A percentile compares a stretch with the other conserved stretches of the same genome.
Evolutionary conservation across 257 asterid species (phyloP).

Genomic region (Salvia miltiorrhiza): DNA sequence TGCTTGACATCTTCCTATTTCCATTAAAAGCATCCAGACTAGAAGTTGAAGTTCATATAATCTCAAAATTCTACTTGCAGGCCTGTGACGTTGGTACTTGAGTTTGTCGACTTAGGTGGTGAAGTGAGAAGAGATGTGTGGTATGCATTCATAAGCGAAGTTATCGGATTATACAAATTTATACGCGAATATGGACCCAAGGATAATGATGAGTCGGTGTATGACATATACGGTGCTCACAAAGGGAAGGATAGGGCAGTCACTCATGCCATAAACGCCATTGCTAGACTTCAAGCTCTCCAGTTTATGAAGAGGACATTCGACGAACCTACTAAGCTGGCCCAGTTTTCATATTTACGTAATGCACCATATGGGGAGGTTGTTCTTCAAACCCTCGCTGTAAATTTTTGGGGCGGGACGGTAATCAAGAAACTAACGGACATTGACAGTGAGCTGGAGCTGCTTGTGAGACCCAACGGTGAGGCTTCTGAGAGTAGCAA

Average conservation of each 20-base stretch:
- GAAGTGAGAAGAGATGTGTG: constrained; percentile 97
- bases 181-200: constrained; percentile 71
- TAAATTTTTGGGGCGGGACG: constrained; percentile 89
- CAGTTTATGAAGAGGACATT: constrained; percentile 63
- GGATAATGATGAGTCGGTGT: constrained; percentile 60
- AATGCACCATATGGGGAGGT: constrained; percentile 79
- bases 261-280: constrained; percentile 52
- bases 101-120: constrained; percentile 84
- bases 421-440: constrained; percentile 38
- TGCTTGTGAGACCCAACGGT: constrained; percentile 23
- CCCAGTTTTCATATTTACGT: constrained; percentile 64
- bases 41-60: neutral
- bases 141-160: constrained; percentile 77
- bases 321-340: constrained; percentile 85
- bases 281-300: constrained; percentile 89
- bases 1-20: constrained; percentile 1
- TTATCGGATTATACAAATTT: constrained; percentile 63
- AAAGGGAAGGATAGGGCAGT: constrained; percentile 69
- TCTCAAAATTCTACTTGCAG: constrained; percentile 33
- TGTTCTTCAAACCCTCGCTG: constrained; percentile 85
- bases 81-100: constrained; percentile 62
- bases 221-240: constrained; percentile 66
- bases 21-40: neutral
- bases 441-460: constrained; percentile 27
- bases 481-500: constrained; percentile 45